phyloP scores from a whole-genome alignment of 495 filamentous ascomycete species.

The Aspergillus egyptiacus region DNA sequence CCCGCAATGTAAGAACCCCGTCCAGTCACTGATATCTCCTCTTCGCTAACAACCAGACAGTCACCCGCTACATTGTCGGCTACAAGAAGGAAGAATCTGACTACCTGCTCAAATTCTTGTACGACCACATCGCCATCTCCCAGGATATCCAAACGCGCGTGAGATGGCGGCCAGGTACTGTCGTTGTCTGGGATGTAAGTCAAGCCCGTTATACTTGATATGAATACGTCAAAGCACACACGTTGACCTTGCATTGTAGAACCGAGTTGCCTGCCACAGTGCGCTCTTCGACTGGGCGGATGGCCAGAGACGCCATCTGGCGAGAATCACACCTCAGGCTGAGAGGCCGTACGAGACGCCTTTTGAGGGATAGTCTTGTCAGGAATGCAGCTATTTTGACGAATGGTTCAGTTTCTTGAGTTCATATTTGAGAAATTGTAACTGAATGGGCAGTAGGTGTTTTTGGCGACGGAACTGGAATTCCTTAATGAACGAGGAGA shows the following conservation, averaged over 20 bases:
- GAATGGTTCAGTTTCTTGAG: neutral
- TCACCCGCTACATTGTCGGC: slow-evolving; percentile 56
- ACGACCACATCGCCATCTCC: slow-evolving; percentile 53
- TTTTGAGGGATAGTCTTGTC: slow-evolving; percentile 46
- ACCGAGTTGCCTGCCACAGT: slow-evolving; percentile 71
- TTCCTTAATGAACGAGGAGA: too few relatives aligned
- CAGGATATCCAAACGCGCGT: slow-evolving; percentile 55
- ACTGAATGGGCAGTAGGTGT: too few relatives aligned
- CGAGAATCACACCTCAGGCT: slow-evolving; percentile 78
- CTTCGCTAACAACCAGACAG: slow-evolving; percentile 22
- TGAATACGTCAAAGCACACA: too few relatives aligned
- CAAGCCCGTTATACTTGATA: too few relatives aligned
- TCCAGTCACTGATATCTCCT: neutral
- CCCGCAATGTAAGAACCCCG: slow-evolving; percentile 63
- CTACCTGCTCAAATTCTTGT: slow-evolving; percentile 58
- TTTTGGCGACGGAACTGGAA: too few relatives aligned
- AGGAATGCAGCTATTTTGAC: neutral
- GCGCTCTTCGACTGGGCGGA: slow-evolving; percentile 77
- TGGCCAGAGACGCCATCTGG: slow-evolving; percentile 73
- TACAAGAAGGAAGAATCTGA: slow-evolving; percentile 67
- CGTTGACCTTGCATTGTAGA: slow-evolving; percentile 39
- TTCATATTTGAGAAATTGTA: too few relatives aligned
- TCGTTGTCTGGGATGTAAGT: slow-evolving; percentile 58
- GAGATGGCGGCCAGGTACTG: slow-evolving; percentile 51
- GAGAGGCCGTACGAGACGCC: slow-evolving; percentile 63